Conservation (phyloP, 1,284 basidiomycete genomes). For the Puccinia novopanici region DNA sequence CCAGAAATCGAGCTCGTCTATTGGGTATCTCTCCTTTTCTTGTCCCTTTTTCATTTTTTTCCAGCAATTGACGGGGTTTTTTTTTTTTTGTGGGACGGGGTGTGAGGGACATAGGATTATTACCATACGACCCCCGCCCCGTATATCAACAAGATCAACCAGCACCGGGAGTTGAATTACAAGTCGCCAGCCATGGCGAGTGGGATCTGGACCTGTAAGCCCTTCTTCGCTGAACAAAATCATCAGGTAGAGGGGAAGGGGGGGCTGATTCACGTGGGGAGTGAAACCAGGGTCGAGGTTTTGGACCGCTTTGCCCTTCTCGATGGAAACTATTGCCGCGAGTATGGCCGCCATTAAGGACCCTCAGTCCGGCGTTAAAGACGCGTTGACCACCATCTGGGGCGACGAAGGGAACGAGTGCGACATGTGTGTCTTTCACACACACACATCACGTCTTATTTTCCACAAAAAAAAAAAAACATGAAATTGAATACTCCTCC, state of each 20-base stretch:
- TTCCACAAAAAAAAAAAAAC: too few species aligned
- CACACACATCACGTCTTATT: slow-evolving; percentile 6
- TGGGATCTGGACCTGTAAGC: slow-evolving; percentile 59
- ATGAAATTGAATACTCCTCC: too few species aligned
- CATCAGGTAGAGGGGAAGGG: too few species aligned
- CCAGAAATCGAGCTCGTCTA: slow-evolving; percentile 57
- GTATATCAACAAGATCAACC: slow-evolving; percentile 58
- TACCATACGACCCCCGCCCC: slow-evolving; percentile 56
- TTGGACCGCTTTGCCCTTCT: slow-evolving; percentile 60
- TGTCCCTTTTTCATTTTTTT: not conserved
- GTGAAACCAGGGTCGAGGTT: slow-evolving; percentile 53
- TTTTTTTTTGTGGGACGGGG: too few species aligned
- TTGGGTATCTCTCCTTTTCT: slow-evolving; percentile 51
- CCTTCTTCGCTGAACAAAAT: not conserved
- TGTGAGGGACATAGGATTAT: too few species aligned
- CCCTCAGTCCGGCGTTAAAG: slow-evolving; percentile 55
- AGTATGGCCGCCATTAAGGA: slow-evolving; percentile 58
- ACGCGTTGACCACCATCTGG: slow-evolving; percentile 60
- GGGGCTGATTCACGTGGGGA: not conserved
- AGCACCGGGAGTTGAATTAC: slow-evolving; percentile 57
- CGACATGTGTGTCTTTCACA: slow-evolving; percentile 54
- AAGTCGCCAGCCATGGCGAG: slow-evolving; percentile 59
- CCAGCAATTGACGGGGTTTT: too few species aligned
- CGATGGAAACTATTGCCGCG: slow-evolving; percentile 59
- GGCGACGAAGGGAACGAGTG: slow-evolving; percentile 61